These are phyloP conservation scores for Kalaharituber pfeilii DNA, from an alignment of 2,329 filamentous ascomycete species.

Conservation along the genomic window DNA sequence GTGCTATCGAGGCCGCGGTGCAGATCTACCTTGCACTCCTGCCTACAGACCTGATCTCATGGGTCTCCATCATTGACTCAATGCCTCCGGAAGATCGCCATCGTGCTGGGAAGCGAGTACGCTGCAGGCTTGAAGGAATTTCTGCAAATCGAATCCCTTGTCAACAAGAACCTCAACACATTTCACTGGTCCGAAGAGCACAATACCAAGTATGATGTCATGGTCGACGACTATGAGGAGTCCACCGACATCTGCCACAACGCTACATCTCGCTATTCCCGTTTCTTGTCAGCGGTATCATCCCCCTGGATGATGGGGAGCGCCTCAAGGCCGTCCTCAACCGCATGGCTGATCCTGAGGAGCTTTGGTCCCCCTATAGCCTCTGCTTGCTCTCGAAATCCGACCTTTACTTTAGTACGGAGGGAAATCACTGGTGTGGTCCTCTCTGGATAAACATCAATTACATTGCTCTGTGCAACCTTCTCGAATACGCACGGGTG, in stretches of 20 bases:
- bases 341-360: slow-evolving; percentile 59
- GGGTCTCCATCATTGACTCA: slow-evolving; percentile 95
- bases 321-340: slow-evolving; percentile 59
- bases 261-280: slow-evolving; percentile 90
- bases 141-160: slow-evolving; percentile 52
- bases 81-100: slow-evolving; percentile 62
- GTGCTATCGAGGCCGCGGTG: too few species aligned
- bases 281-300: slow-evolving; percentile 51
- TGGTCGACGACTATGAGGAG: slow-evolving; percentile 89
- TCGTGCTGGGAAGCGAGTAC: slow-evolving; percentile 27
- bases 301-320: slow-evolving; percentile 55
- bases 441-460: slow-evolving; percentile 96
- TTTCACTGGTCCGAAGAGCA: slow-evolving; percentile 76
- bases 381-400: slow-evolving; percentile 74
- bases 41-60: slow-evolving; percentile 83
- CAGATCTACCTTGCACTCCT: too few species aligned
- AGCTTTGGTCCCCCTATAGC: slow-evolving; percentile 79
- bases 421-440: slow-evolving; percentile 92
- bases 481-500: slow-evolving; percentile 33
- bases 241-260: slow-evolving; percentile 76
- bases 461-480: slow-evolving; percentile 53
- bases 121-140: slow-evolving; percentile 61
- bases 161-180: slow-evolving; percentile 72
- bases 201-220: slow-evolving; percentile 82
- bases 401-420: slow-evolving; percentile 69